Evolutionary conservation across 2,329 filamentous ascomycete species (phyloP), one percentile per base, ranked within the genome.

Genomic region (Cladophialophora chaetospira): DNA sequence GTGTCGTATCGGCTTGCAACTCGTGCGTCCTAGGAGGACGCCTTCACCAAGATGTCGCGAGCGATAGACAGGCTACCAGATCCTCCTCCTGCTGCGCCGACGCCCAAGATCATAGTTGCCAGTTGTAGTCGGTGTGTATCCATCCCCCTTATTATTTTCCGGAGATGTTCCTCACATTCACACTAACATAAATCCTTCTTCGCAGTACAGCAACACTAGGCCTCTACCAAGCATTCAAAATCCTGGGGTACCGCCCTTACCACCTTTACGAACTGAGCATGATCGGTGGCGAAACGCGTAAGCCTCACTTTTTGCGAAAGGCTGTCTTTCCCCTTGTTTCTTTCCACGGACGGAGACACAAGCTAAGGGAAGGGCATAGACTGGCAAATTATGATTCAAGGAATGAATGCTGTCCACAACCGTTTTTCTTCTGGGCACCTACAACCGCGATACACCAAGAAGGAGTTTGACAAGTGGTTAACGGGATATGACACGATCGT

Each of bases 401-500:
- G 31, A 11, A 38, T 50, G 31, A 19, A n/a, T 11, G 31, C 47
- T 19, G 28, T n/a, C 11, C 29, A 36, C 15, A 13, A 48, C 33
- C 21, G 15, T n/a, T 21, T 44, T 5, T 44, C 33, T 36, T 5
- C 21, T 36, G 31, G 10, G n/a, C 9, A 21, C 4, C 23, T 19
- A n/a, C 42, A 25, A 13, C 42, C 19, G 19, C 47, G 13, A 15
- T 50, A 50, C 25, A 50, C 47, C 21, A 50, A 50, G 47, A 19
- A 25, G 8, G 47, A 50, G 4, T 50, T 50, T 33, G 47, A 50
- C 47, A 50, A 19, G 47, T 50, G 47, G 47, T 50, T 50, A 19
- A 23, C 47, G 2, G 47, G 47, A 15, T 50, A 50, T 31, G 47
- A 50, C 15, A 25, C 47, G 31, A 13, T 50, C 8, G 47, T 50